A percentile compares a stretch with the other conserved stretches of the same genome.
Conservation (phyloP, 2,329 filamentous ascomycete species). For the Arachnomyces sp. region DNA sequence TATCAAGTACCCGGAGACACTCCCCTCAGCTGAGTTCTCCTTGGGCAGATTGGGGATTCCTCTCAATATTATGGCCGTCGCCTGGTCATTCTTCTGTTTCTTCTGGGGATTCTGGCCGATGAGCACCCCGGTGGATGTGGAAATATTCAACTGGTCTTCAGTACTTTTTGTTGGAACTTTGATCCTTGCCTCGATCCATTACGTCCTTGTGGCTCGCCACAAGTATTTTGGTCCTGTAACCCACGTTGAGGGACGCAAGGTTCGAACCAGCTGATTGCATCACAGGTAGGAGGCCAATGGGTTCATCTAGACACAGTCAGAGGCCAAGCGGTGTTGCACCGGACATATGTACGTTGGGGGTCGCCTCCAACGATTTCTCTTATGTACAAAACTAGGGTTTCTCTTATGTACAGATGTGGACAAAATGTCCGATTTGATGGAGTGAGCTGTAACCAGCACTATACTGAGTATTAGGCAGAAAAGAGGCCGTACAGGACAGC, state of each 20-base stretch:
- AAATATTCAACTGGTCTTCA: slow-evolving; percentile 6
- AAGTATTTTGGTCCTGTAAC: slow-evolving; percentile 9
- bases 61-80: slow-evolving; percentile 37
- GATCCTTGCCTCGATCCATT: slow-evolving; percentile 2
- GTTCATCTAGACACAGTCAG: slow-evolving; percentile 5
- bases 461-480: too few relatives aligned
- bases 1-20: slow-evolving; percentile 27
- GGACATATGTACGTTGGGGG: neutral
- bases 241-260: slow-evolving; percentile 4
- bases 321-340: slow-evolving; percentile 3
- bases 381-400: too few relatives aligned
- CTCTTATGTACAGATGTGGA: too few relatives aligned
- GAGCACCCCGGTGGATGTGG: neutral
- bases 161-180: slow-evolving; percentile 4
- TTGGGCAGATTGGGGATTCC: slow-evolving; percentile 37
- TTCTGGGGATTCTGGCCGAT: slow-evolving; percentile 8
- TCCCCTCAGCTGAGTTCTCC: slow-evolving; percentile 34
- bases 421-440: too few relatives aligned
- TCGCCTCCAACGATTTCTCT: too few relatives aligned
- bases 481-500: too few relatives aligned
- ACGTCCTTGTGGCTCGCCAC: slow-evolving; percentile 4
- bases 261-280: too few relatives aligned
- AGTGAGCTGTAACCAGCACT: too few relatives aligned
- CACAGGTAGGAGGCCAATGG: neutral
- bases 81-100: slow-evolving; percentile 21